Evolutionary conservation across 345 rosid species (phyloP).

Genomic region (Rhodamnia rubescens): DNA sequence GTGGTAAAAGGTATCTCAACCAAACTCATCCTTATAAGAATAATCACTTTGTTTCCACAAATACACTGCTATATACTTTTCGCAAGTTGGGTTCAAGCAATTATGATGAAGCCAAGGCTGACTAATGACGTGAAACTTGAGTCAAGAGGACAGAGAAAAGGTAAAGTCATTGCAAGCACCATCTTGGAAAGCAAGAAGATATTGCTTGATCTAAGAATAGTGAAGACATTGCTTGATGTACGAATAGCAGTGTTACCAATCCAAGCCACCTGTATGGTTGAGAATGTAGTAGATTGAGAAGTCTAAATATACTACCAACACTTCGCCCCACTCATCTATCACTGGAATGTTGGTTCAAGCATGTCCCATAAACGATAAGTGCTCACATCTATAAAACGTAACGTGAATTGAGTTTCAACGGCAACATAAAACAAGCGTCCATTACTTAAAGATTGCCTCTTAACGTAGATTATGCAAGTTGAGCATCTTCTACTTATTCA

Average conservation of each 20-base stretch:
- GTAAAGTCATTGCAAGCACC: background rate
- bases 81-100: background rate
- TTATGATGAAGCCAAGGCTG: background rate
- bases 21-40: background rate
- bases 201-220: background rate
- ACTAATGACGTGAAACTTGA: background rate
- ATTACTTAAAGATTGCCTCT: background rate
- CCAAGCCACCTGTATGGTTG: background rate
- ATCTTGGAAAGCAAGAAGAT: background rate
- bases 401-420: background rate
- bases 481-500: background rate
- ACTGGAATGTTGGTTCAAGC: background rate
- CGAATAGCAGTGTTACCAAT: background rate
- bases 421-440: background rate
- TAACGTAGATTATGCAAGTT: background rate
- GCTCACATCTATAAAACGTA: background rate
- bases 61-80: background rate
- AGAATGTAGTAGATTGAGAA: background rate
- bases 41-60: background rate
- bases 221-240: background rate
- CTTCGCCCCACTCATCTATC: background rate
- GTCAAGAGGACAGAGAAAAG: background rate
- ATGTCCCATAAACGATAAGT: background rate
- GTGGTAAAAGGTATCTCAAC: background rate
- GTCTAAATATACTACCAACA: background rate